Base-by-base conservation (phyloP, 306 rosid species). In the Ceratonia siliqua region DNA sequence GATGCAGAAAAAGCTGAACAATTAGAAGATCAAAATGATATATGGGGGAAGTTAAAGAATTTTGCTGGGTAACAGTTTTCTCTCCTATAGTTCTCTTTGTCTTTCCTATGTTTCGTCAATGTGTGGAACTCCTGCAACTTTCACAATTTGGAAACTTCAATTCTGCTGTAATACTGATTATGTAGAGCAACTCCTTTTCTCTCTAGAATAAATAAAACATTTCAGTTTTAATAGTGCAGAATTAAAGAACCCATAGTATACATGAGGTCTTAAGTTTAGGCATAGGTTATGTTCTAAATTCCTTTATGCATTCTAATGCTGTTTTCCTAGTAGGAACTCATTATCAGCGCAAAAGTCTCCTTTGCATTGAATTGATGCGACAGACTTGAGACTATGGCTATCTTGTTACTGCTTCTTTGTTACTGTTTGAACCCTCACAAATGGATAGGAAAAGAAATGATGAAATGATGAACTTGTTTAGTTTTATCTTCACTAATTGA, bases 11-110 rank as follows among this genome's bases (percentile, higher is more conserved):
- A 78, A 85, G 53, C 81, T 1, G 89, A 82, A 48, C 84, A 82
- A 70, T 69, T 78, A 62, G 92, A 63, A 74, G 96, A 87, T 52
- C 78, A 86, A 52, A 77, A 80, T 41, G 96, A 90, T 78, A 14
- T 82, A 52, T 91, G 91, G 97, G 82, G 82, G 76, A 78, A 82
- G 74, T 62, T 94, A 71, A 89, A 86, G 85, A 93, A 83, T 74
- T 54, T 87, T 38, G 96, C 96, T 5, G 96, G 97, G 95, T 94
- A 94, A 73, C 45, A 10, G 58, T 52, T 36, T 76, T 83, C 73
- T 76, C 81, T 18, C 57, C 12, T 70, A 46, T 75, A 27, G 6
- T 64, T 52, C 72, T 55, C 33, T 39, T 42, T 53, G 38, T 36
- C 13, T 24, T 25, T 28, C 22, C 15, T 66, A 1, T 49, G n/a